Base-by-base conservation (phyloP, 179 eudicot genomes). In the Heliamphora pulchella region DNA sequence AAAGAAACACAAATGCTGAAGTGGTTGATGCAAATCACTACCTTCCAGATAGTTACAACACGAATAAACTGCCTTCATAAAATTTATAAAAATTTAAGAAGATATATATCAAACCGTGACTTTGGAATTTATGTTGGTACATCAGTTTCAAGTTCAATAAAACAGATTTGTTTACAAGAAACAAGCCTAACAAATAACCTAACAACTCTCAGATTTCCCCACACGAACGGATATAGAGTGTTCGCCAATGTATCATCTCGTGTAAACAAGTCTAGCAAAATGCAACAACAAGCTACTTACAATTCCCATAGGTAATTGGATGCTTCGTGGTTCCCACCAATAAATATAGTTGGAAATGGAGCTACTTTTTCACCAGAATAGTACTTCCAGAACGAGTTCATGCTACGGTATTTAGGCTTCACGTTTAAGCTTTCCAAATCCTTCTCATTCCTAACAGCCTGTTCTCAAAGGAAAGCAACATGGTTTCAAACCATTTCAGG, bases 301-400 rank as follows among this genome's bases (percentile, higher is more conserved):
- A 96, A 58, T 87, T 96, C 99, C 99, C 99, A 96, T 13, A 96
- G 90, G 82, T 94, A 88, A 84, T 96, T 96, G 58, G 99, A 96
- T 14, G 99, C 99, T 86, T 96, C 99, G 20, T 96, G 99, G 86
- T 96, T 96, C 61, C 99, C 99, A 15, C 99, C 99, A 81, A 96
- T 91, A 82, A 96, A 96, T 83, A 96, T 78, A 81, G 98, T 96
- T 75, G 99, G 98, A 82, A 94, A 77, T 22, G 99, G 99, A 81
- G 99, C 99, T 64, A 89, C 88, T 87, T 87, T 94, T 87, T 92
- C 88, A 75, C 99, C 99, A 0, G 97, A 92, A 76, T 94, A 96
- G 85, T 96, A 96, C 84, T 96, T 96, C 98, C 99, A 96, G 81
- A 96, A 96, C 70, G 97, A 87, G 80, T 92, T 90, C 99, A 96